Base-by-base conservation (phyloP, 2,329 filamentous ascomycete genomes). In the Hymenoscyphus infarciens region DNA sequence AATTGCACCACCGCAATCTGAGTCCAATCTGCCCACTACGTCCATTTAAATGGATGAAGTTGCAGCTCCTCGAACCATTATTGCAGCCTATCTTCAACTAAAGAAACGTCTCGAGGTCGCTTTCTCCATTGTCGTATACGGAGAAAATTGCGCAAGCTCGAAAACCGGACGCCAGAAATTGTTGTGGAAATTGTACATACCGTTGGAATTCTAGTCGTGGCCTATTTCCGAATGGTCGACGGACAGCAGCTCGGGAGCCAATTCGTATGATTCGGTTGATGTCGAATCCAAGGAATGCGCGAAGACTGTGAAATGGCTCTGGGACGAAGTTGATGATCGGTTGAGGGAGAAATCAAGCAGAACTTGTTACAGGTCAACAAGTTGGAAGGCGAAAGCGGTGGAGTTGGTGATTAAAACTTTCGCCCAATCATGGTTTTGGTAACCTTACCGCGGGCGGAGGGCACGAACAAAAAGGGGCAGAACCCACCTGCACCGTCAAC, bases 341-440 rank as follows among this genome's bases (percentile, higher is more conserved):
- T 39, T 25, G 29, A 57, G 35, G 56, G 25, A 39, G 38, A 45
- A 38, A 22, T 22, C 29, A 38, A 38, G 54, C 29, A 56, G 29
- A 35, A 33, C 19, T 33, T 16, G 16, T 38, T 52, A 10, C 19
- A 22, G 19, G 7, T 52, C 45, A 52, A 52, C 45, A 5, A 52
- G 19, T 19, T 52, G 45, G 45, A 52, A 25, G 45, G 45, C 45
- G 45, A 52, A 25, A 52, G 45, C 8, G 45, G 45, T 52, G 45
- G 45, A 52, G 45, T 52, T 52, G 45, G 45, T 52, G 45, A 52
- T 38, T 52, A 52, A 52, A 52, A 25, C 19, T 22, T 49, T 52
- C 45, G 19, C 19, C 45, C 45, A 52, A 52, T 52, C 45, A 52
- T 22, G 22, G 22, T 52, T 52, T 52, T 52, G 19, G 19, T 45